Evolutionary conservation across 2,329 filamentous ascomycete genomes (phyloP).

Genomic region (Aspergillus brunneoviolaceus): DNA sequence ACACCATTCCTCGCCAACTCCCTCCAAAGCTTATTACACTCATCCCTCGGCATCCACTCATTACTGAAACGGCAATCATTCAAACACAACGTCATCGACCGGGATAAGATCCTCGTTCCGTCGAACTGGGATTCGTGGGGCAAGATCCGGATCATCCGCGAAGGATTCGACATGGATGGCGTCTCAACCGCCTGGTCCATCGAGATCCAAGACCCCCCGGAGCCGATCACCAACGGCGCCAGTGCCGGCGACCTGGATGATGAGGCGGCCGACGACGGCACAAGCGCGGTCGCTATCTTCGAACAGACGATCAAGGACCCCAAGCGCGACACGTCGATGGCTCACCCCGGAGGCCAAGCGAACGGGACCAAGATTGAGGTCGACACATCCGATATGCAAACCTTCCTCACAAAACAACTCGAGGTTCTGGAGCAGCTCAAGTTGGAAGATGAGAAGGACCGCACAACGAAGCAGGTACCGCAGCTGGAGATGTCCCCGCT

Average conservation of each 20-base stretch:
- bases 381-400: constrained; percentile 71
- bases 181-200: constrained; percentile 82
- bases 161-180: constrained; percentile 87
- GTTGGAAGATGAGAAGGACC: constrained; percentile 54
- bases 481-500: constrained; percentile 38
- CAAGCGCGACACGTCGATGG: constrained; percentile 60
- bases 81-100: constrained; percentile 87
- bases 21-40: constrained; percentile 77
- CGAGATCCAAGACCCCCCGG: constrained; percentile 65
- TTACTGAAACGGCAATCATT: constrained; percentile 74
- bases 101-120: constrained; percentile 90
- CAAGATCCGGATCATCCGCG: constrained; percentile 88
- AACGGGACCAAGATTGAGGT: constrained; percentile 55
- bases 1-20: constrained; percentile 73
- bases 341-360: constrained; percentile 48
- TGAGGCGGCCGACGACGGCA: constrained; percentile 36
- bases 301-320: constrained; percentile 78
- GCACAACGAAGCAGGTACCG: constrained; percentile 34
- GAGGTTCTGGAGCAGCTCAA: constrained; percentile 68
- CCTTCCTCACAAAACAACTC: constrained; percentile 73
- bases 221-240: constrained; percentile 26
- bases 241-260: constrained; percentile 27
- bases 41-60: constrained; percentile 81
- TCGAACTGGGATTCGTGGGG: constrained; percentile 99
- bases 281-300: constrained; percentile 69